These are phyloP conservation scores for Kwoniella botswanensis DNA, from an alignment of 768 basidiomycete genomes.

Conservation along the genomic window DNA sequence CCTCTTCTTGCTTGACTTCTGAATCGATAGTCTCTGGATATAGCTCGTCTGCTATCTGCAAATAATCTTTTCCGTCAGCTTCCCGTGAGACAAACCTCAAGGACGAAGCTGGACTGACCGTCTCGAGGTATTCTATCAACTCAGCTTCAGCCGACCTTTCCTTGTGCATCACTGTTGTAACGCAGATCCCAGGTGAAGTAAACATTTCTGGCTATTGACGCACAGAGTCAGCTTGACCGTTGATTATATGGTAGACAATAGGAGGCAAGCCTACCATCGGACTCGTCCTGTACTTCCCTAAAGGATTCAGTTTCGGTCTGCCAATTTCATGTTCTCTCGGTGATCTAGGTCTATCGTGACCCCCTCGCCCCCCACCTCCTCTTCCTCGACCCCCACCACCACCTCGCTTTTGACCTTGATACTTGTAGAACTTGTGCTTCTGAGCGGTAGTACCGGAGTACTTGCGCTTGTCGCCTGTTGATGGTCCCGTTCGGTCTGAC, in stretches of 20 bases:
- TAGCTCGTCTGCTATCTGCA: conserved; percentile 42
- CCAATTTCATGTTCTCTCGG: conserved; percentile 9
- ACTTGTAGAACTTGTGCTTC: conserved; percentile 47
- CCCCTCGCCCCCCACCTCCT: conserved; percentile 30
- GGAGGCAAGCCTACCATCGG: conserved; percentile 22
- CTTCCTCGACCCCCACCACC: conserved; percentile 25
- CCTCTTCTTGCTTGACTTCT: conserved; percentile 19
- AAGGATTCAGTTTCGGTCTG: conserved; percentile 18
- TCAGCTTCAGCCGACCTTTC: conserved; percentile 47
- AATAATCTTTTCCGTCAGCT: not conserved
- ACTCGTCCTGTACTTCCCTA: conserved; percentile 39
- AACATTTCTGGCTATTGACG: conserved; percentile 35
- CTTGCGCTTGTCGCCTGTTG: conserved; percentile 9
- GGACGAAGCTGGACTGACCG: conserved; percentile 13
- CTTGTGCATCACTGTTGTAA: conserved; percentile 41
- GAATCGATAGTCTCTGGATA: conserved; percentile 44
- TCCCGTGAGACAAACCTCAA: not conserved
- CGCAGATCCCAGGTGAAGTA: conserved; percentile 38
- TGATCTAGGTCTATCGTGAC: conserved; percentile 21
- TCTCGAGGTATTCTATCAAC: conserved; percentile 44
- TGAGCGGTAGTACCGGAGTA: conserved; percentile 22
- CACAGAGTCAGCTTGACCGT: conserved; percentile 7
- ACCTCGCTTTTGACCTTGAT: conserved; percentile 17
- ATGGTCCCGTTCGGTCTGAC: conserved; percentile 20
- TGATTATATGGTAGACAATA: not conserved